Base-by-base conservation (phyloP, 495 filamentous ascomycete genomes). In the Aspergillus kassunensis region DNA sequence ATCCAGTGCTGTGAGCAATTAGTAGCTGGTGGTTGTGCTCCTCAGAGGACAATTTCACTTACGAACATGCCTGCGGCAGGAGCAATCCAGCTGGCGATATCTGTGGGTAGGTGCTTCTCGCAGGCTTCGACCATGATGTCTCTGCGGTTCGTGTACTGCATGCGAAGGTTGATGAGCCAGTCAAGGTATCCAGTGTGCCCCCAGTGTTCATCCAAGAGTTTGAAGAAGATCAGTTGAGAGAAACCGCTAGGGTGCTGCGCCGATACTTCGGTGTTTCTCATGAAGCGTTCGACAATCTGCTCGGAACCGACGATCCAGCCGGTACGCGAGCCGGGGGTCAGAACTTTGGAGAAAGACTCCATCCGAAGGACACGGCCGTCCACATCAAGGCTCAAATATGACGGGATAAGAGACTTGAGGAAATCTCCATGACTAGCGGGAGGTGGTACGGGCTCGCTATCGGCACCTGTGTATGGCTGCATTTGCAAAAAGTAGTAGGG, bases 401-500 rank as follows among this genome's bases (percentile, higher is more conserved):
- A 82, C 0, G 83, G 83, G 8, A 85, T 74, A 12, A 87, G 73
- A 3, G 73, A 71, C 41, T 75, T 67, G 57, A 87, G 74, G 64
- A 87, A 86, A 2, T 80, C 81, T 6, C 73, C 71, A 57, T 83
- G 79, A 12, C 69, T 79, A 8, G 71, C 58, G 2, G 83, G 81
- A 0, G 79, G 75, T 16, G 81, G 78, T 2, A 70, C 66, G 3
- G 80, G 70, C 3, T 73, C 66, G 16, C 69, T 65, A 44, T 77
- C 67, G 24, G 73, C 64, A 20, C 81, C 80, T 12, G 76, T 75
- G 69, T 91, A 93, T 1, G 89, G 83, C 63, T 89, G 82, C 90
- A 98, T 96, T 72, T 98, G 93, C 44, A 98, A 77, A 74, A 92
- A 98, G 71, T 97, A 97, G 69, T 96, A 97, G 11, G 92, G 92